A percentile compares a stretch with the other conserved stretches of the same genome.
These are phyloP conservation scores for Lasiosphaeriaceae sp. DNA, from an alignment of 495 filamentous ascomycete genomes.

Conservation along the genomic window DNA sequence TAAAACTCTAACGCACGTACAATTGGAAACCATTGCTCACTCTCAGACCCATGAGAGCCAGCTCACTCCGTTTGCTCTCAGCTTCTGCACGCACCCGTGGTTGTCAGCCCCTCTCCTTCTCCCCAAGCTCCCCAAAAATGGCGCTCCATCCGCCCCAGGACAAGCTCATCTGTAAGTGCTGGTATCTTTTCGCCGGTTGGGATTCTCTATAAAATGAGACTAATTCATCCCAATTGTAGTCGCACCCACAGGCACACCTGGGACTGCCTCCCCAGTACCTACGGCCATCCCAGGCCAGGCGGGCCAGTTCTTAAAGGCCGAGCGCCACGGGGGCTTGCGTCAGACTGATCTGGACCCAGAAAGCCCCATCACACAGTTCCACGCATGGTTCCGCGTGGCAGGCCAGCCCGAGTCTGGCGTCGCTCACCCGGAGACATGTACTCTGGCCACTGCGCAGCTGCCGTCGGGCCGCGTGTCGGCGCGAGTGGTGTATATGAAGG, in stretches of 20 bases:
- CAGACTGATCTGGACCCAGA: conserved; percentile 48
- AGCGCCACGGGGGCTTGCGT: conserved; percentile 42
- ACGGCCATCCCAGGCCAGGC: conserved; percentile 46
- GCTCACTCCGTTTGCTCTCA: conserved; percentile 2
- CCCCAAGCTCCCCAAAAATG: conserved; percentile 30
- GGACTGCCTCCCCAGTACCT: background rate
- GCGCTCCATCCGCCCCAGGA: conserved; percentile 43
- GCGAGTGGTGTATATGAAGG: conserved; percentile 88
- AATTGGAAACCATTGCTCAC: background rate
- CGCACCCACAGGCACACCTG: conserved; percentile 32
- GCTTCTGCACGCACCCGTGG: conserved; percentile 2
- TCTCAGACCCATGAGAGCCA: conserved; percentile 1
- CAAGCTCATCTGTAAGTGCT: conserved; percentile 50
- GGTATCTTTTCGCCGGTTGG: background rate
- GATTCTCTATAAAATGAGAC: conserved; percentile 15
- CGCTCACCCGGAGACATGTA: conserved; percentile 71
- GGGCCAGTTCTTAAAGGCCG: conserved; percentile 55
- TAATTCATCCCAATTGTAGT: conserved; percentile 30
- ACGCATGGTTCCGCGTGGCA: conserved; percentile 77
- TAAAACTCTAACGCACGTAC: too few species aligned
- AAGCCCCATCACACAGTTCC: conserved; percentile 74
- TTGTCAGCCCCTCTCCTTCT: background rate
- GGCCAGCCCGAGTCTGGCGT: conserved; percentile 49
- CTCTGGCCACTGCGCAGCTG: conserved; percentile 77
- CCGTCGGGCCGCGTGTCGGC: conserved; percentile 81